Evolutionary conservation across 148 eudicot species (phyloP).

Genomic region (Rhododendron mucronatum): DNA sequence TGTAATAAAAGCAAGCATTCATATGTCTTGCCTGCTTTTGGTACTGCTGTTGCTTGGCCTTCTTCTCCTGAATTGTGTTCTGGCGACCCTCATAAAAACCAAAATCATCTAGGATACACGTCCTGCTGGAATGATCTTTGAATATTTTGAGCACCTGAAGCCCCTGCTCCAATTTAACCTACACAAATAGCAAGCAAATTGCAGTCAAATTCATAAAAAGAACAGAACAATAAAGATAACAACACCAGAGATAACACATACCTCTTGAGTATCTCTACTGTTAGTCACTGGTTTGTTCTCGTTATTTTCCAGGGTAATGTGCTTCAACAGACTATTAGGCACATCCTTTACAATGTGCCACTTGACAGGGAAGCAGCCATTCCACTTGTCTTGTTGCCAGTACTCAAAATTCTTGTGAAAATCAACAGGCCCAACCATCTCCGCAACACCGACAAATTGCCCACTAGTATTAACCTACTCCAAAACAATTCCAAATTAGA

Average conservation of each 20-base stretch:
- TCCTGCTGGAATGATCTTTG: constrained; percentile 50
- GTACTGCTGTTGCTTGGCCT: constrained; percentile 60
- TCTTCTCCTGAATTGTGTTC: constrained; percentile 65
- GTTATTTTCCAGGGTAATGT: constrained; percentile 69
- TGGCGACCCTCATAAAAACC: constrained; percentile 71
- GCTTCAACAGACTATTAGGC: constrained; percentile 71
- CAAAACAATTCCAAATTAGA: background rate
- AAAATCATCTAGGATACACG: constrained; percentile 69
- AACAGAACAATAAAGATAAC: background rate
- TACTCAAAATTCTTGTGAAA: constrained; percentile 66
- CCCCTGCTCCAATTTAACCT: constrained; percentile 77
- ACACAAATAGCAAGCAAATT: background rate
- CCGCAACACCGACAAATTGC: constrained; percentile 84
- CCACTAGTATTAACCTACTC: constrained; percentile 74
- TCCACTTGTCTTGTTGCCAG: constrained; percentile 95
- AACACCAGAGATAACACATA: background rate
- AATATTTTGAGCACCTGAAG: constrained; percentile 60
- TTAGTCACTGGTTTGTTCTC: constrained; percentile 82
- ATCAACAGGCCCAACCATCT: constrained; percentile 75
- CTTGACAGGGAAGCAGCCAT: constrained; percentile 70
- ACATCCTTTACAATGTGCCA: constrained; percentile 90
- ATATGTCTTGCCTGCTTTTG: constrained; percentile 42
- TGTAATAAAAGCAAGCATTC: background rate
- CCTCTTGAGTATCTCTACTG: constrained; percentile 94
- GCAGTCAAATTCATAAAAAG: background rate